Evolutionary conservation across 495 filamentous ascomycete genomes (phyloP), one percentile per base, ranked within the genome.

Genomic region (Aspergillus coremiiformis): DNA sequence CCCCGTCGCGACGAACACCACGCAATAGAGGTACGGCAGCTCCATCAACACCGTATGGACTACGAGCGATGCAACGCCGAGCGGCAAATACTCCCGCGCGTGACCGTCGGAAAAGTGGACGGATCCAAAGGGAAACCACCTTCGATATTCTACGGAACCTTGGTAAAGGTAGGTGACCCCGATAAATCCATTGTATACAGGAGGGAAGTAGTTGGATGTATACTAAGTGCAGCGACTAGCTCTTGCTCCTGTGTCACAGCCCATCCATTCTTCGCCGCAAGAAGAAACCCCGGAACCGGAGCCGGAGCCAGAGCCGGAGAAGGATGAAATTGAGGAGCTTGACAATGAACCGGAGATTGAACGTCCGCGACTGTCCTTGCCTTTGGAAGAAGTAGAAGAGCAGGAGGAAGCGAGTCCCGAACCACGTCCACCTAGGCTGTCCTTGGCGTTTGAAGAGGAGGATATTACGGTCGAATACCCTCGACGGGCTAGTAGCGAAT

Each of bases 61-160:
- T 85, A 47, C 81, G 84, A 44, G 82, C 85, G 14, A 78, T 88
- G 44, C 82, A 89, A 55, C 82, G 87, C 39, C 80, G 85, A 32
- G 80, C 84, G n/a, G 85, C 83, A n/a, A 78, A 83, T 52, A 91
- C 87, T 0, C 86, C 88, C 22, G 84, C 78, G 21, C 74, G 79
- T n/a, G 75, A 79, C 46, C 78, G 85, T 3, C 73, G 87, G 46
- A 77, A 77, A 49, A 90, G 85, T 56, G 72, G 80, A 19, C 76
- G 82, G 35, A 71, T 84, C 53, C 82, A 85, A 60, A 78, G 87
- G 39, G 87, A 90, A 65, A 89, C 88, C 5, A 86, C 86, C 5
- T 81, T 86, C 48, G 83, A 90, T 61, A 71, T 82, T 19, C 62
- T 92, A 24, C 76, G 81, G 23, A 79, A 82, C 47, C 71, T 93